A percentile compares a stretch with the other conserved stretches of the same genome.
phyloP scores from a whole-genome alignment of 2,329 filamentous ascomycete genomes.

The Arthrinium puccinioides region DNA sequence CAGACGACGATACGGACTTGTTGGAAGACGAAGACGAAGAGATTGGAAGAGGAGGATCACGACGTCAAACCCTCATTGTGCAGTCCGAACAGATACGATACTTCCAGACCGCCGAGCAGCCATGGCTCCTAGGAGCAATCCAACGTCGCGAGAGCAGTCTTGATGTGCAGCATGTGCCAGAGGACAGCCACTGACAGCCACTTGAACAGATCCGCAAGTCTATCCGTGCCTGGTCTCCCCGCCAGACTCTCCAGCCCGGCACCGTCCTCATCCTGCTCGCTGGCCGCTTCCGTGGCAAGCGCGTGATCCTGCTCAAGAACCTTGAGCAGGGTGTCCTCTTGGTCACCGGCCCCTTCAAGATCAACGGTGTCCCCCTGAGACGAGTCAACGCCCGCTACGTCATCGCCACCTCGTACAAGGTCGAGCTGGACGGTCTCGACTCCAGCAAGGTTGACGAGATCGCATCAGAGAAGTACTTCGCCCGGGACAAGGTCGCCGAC shows the following conservation, averaged over 20 bases:
- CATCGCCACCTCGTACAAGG: slow-evolving; percentile 81
- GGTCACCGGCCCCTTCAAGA: slow-evolving; percentile 99
- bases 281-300: slow-evolving; percentile 99
- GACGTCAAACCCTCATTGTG: no score
- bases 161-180: no score
- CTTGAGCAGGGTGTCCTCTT: slow-evolving; percentile 97
- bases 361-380: slow-evolving; percentile 97
- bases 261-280: slow-evolving; percentile 98
- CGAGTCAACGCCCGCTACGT: slow-evolving; percentile 91
- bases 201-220: slow-evolving; percentile 79
- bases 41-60: no score
- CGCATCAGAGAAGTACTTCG: slow-evolving; percentile 82
- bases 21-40: no score
- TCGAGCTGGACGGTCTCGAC: slow-evolving; percentile 82
- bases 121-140: no score
- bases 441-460: slow-evolving; percentile 80
- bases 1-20: no score
- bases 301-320: slow-evolving; percentile 96
- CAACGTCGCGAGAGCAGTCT: no score
- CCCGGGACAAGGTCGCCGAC: slow-evolving; percentile 88
- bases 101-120: no score
- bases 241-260: slow-evolving; percentile 85
- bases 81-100: no score
- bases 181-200: slow-evolving; percentile 4
- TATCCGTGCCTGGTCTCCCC: slow-evolving; percentile 78